Evolutionary conservation across 345 rosid genomes (phyloP).

Genomic region (Eutrema yunnanense): DNA sequence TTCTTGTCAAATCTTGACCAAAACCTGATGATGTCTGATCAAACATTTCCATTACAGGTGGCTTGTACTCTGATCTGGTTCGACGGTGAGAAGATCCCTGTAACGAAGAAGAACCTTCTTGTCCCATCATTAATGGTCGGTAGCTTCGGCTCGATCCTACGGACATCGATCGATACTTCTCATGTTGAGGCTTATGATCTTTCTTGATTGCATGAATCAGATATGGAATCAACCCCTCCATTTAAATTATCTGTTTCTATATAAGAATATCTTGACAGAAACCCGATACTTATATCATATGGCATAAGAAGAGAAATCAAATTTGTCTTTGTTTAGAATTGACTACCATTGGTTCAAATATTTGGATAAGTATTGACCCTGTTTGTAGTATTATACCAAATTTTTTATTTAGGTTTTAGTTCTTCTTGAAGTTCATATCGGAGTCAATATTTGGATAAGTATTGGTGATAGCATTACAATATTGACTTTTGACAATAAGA

Average conservation of each 20-base stretch:
- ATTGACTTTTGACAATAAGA: conserved; percentile 26
- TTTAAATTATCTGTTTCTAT: conserved; percentile 17
- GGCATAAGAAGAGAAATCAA: conserved; percentile 2
- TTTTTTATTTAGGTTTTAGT: conserved; percentile 10
- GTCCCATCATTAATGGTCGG: conserved; percentile 44
- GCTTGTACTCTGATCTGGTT: conserved; percentile 46
- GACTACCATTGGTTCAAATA: conserved; percentile 8
- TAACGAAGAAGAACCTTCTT: conserved; percentile 21
- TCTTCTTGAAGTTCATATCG: too few relatives aligned
- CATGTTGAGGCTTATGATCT: conserved; percentile 21
- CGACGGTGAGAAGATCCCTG: conserved; percentile 47
- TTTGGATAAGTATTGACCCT: conserved; percentile 24
- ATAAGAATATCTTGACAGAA: background rate
- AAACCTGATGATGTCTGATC: conserved; percentile 28
- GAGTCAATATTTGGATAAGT: too few relatives aligned
- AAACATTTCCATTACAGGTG: conserved; percentile 33
- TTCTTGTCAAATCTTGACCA: background rate
- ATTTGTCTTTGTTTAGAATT: conserved; percentile 10
- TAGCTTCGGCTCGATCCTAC: conserved; percentile 53
- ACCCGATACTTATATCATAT: conserved; percentile 11
- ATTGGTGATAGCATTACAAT: conserved; percentile 24
- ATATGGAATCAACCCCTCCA: conserved; percentile 82
- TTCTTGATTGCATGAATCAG: conserved; percentile 44
- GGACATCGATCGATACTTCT: conserved; percentile 26
- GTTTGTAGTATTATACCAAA: conserved; percentile 13